phyloP scores from a whole-genome alignment of 1,139 yeast species.

The Sugiyamaella sp. region DNA sequence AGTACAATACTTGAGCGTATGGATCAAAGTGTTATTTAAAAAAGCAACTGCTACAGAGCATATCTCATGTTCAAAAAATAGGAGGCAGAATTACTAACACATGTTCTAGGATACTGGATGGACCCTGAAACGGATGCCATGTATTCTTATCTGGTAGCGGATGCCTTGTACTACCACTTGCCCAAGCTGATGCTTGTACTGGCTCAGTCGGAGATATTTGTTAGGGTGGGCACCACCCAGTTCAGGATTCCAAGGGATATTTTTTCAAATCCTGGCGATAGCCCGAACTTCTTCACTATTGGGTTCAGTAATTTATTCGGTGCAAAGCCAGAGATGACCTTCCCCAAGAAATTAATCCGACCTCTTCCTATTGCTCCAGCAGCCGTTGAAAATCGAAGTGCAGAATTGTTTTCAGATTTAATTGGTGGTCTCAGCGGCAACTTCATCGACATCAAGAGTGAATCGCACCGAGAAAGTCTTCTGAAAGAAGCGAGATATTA shows the following conservation, averaged over 20 bases:
- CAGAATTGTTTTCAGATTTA: constrained; percentile 62
- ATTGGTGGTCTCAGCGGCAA: constrained; percentile 61
- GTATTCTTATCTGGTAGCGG: constrained; percentile 66
- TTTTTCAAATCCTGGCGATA: constrained; percentile 62
- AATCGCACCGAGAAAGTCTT: constrained; percentile 57
- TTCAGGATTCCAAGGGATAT: constrained; percentile 63
- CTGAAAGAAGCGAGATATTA: constrained; percentile 75
- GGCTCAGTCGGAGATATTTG: constrained; percentile 58
- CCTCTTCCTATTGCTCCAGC: constrained; percentile 79
- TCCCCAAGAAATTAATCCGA: constrained; percentile 52
- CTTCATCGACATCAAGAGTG: constrained; percentile 49
- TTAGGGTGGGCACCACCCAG: constrained; percentile 61
- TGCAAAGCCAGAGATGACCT: constrained; percentile 48
- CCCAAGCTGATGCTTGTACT: constrained; percentile 57
- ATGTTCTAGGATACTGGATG: constrained; percentile 54
- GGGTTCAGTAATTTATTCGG: constrained; percentile 55
- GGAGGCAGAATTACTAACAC: background rate
- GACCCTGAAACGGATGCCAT: constrained; percentile 60
- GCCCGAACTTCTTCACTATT: constrained; percentile 75
- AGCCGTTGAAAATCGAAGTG: constrained; percentile 55
- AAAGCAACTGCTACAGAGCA: too few species aligned
- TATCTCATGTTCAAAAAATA: too few species aligned
- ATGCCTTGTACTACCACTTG: constrained; percentile 71
- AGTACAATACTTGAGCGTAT: too few species aligned
- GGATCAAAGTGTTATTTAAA: too few species aligned